Percentiles rank a stretch among this genome's conserved stretches.
Evolutionary conservation across 495 filamentous ascomycete genomes (phyloP).

Genomic region (Astrothelium subdiscretum): DNA sequence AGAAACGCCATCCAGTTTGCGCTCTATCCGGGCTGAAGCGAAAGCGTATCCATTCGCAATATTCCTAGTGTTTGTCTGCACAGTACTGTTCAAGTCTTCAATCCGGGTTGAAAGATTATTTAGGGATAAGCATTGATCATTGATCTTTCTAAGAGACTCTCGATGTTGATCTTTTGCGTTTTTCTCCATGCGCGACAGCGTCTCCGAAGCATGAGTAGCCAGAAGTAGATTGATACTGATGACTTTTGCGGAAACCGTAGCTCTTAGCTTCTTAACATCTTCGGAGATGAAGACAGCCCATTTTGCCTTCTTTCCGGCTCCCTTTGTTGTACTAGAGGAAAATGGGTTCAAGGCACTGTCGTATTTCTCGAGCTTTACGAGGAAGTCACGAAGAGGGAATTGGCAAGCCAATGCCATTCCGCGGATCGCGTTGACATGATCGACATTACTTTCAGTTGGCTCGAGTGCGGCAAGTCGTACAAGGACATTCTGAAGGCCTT

Average conservation of each 20-base stretch:
- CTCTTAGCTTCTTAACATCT: conserved; percentile 23
- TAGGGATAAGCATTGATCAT: not conserved
- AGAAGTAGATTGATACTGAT: conserved; percentile 23
- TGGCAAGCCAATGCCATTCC: conserved; percentile 23
- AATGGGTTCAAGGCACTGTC: conserved; percentile 5
- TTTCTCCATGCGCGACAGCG: conserved; percentile 6
- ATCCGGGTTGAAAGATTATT: not conserved
- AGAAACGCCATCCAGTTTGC: conserved; percentile 4
- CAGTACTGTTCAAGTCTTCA: not conserved
- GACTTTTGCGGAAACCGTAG: conserved; percentile 19
- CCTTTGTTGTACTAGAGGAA: not conserved
- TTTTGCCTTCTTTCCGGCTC: conserved; percentile 16
- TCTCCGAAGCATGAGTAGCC: conserved; percentile 16
- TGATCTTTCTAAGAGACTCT: not conserved
- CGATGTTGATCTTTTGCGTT: conserved; percentile 4
- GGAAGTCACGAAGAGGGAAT: conserved; percentile 21
- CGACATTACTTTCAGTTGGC: conserved; percentile 18
- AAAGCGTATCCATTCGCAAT: not conserved
- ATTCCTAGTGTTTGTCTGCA: not conserved
- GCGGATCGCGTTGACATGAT: conserved; percentile 25
- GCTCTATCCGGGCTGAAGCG: not conserved
- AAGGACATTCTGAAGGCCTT: conserved; percentile 20
- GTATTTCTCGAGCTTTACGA: conserved; percentile 21
- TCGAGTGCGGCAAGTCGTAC: conserved; percentile 16
- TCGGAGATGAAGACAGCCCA: conserved; percentile 22